phyloP scores from a whole-genome alignment of 768 basidiomycete genomes.

The Epithele typhae region DNA sequence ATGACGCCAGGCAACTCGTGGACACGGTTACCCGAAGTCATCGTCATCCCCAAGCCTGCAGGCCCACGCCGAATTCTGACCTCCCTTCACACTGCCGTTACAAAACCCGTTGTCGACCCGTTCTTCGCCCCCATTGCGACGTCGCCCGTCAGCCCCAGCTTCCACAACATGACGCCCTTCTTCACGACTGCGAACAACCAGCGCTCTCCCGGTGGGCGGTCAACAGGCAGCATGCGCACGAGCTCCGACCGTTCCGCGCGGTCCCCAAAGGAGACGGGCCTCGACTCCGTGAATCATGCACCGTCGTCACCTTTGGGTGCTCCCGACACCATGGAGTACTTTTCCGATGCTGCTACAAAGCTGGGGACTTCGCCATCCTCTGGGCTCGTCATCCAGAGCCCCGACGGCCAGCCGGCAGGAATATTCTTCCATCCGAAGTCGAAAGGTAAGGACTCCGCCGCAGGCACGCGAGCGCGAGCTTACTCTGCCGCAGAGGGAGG shows the following conservation, averaged over 20 bases:
- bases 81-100: constrained; percentile 85
- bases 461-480: background rate
- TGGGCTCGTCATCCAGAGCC: constrained; percentile 86
- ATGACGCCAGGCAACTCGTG: constrained; percentile 44
- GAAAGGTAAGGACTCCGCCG: constrained; percentile 18
- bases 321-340: constrained; percentile 75
- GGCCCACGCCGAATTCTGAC: constrained; percentile 93
- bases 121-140: constrained; percentile 95
- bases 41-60: constrained; percentile 96
- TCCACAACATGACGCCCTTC: constrained; percentile 43
- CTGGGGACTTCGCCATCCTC: constrained; percentile 76
- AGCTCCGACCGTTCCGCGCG: constrained; percentile 59
- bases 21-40: constrained; percentile 73
- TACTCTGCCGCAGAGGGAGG: too few species aligned
- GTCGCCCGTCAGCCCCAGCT: constrained; percentile 75
- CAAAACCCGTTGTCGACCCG: constrained; percentile 83
- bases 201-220: constrained; percentile 42
- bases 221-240: constrained; percentile 44
- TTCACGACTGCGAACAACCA: constrained; percentile 31
- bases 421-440: constrained; percentile 87
- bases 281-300: constrained; percentile 35
- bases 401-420: constrained; percentile 91
- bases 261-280: constrained; percentile 45
- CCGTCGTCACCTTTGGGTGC: constrained; percentile 72
- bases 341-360: constrained; percentile 58